Evolutionary conservation across 2,329 filamentous ascomycete genomes (phyloP), one percentile per base, ranked within the genome.

Genomic region (Aphanocladium album): DNA sequence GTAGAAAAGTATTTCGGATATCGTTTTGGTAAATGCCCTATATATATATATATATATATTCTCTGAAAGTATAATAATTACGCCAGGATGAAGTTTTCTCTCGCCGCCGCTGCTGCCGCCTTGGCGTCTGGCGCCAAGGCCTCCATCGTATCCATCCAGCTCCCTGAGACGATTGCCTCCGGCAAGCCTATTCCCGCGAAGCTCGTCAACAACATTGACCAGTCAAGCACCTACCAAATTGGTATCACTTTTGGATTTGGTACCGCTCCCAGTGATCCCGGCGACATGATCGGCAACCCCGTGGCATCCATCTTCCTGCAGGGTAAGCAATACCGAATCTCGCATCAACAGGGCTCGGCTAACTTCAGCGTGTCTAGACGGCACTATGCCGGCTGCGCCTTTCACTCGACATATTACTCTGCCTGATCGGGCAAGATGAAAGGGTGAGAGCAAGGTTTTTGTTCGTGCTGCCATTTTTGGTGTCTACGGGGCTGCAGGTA

Each of bases 131-230:
- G 45, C 23, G 25, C 49, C 2, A 23, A 4, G 4, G 57, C 57
- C 12, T 52, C 49, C n/a, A 53, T 60, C n/a, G 9, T 21, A 5
- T 52, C 47, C 14, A 60, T 60, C 19, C 23, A 50, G 12, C 37
- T 60, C 5, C 57, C 49, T 4, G 17, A 46, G 14, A 39, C 21
- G 12, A 53, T 60, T 53, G 37, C n/a, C 17, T 4, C 35, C 2
- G 27, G 30, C 47, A 33, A 46, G 5, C 14, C 11, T 3, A 39
- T 60, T 9, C 43, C 57, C 6, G 49, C 53, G 21, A 52, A 37
- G 16, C 47, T 60, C 37, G 23, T 53, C 57, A 60, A 60, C 27
- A 60, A 60, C 19, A 60, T 60, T 39, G 49, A 60, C 39, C 47
- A 52, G 57, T 45, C 49, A 3, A 60, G n/a, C 27, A 45, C 37